Percentiles rank a stretch among this genome's conserved stretches.
Evolutionary conservation across 495 filamentous ascomycete genomes (phyloP).

Genomic region (Aspergillus affinis): DNA sequence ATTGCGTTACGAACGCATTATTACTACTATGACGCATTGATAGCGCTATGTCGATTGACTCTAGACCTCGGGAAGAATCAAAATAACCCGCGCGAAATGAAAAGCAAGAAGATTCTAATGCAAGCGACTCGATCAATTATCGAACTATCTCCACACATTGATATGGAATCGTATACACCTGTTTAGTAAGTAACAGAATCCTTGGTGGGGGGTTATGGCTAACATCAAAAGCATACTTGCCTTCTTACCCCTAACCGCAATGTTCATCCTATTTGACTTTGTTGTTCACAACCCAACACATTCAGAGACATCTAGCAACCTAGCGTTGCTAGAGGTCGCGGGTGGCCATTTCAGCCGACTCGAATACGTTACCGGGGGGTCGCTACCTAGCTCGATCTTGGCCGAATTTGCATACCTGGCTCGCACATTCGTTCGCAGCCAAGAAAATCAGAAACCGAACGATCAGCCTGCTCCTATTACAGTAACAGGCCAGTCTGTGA

Average conservation of each 20-base stretch:
- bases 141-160: neutral
- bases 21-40: neutral
- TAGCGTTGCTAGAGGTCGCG: neutral
- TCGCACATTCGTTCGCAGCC: neutral
- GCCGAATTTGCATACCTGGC: neutral
- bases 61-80: neutral
- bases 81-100: neutral
- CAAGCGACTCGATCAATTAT: neutral
- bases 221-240: neutral
- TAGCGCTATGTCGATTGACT: neutral
- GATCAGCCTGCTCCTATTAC: neutral
- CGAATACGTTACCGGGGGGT: neutral
- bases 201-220: neutral
- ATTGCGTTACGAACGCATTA: neutral
- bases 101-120: neutral
- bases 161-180: neutral
- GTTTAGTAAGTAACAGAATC: neutral
- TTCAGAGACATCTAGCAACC: neutral
- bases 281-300: neutral
- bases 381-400: neutral
- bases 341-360: neutral
- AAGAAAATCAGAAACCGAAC: neutral
- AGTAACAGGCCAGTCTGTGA: too few species aligned
- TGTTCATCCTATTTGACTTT: neutral
- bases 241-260: neutral